Evolutionary conservation across 306 rosid species (phyloP).

Genomic region (Lotus japonicus): DNA sequence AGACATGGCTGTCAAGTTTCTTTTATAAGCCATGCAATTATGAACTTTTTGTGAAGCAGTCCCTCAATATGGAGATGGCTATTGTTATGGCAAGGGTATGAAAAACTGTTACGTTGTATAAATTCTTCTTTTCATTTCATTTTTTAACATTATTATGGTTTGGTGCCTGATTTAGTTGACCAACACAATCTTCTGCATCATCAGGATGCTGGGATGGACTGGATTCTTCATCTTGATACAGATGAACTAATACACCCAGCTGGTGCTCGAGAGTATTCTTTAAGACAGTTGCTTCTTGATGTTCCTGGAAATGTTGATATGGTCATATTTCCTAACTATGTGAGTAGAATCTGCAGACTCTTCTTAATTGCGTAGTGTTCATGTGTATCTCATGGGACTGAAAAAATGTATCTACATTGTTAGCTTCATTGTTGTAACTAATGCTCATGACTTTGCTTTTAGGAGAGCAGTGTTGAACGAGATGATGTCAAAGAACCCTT

Average conservation of each 20-base stretch:
- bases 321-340: slow-evolving; percentile 95
- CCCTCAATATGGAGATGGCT: slow-evolving; percentile 99
- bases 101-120: not conserved
- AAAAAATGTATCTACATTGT: slow-evolving; percentile 1
- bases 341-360: slow-evolving; percentile 39
- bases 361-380: not conserved
- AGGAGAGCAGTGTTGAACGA: slow-evolving; percentile 95
- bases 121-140: not conserved
- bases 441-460: slow-evolving; percentile 16
- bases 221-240: slow-evolving; percentile 96
- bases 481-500: slow-evolving; percentile 95
- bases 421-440: slow-evolving; percentile 16
- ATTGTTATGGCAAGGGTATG: slow-evolving; percentile 98
- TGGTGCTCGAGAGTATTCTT: slow-evolving; percentile 83
- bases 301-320: slow-evolving; percentile 87
- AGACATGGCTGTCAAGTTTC: slow-evolving; percentile 94
- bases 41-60: slow-evolving; percentile 97
- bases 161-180: not conserved
- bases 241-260: slow-evolving; percentile 95
- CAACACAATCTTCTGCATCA: slow-evolving; percentile 9
- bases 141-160: not conserved
- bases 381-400: slow-evolving; percentile 10
- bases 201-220: slow-evolving; percentile 90
- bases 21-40: slow-evolving; percentile 98
- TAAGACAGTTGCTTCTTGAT: slow-evolving; percentile 85